phyloP scores from a whole-genome alignment of 164 flowering plant species.

The Vitis rotundifolia region DNA sequence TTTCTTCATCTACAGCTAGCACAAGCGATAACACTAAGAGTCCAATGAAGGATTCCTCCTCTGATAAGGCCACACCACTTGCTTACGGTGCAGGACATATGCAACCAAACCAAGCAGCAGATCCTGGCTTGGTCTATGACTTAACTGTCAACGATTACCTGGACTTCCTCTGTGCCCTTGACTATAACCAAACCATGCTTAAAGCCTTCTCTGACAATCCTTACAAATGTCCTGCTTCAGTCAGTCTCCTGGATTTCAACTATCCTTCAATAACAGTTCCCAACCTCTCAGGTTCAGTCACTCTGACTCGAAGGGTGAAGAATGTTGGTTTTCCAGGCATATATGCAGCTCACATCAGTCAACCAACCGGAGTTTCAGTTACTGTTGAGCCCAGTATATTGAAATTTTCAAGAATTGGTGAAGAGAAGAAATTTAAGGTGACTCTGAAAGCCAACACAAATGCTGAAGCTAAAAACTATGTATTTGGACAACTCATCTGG shows the following conservation, averaged over 20 bases:
- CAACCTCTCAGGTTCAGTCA: slow-evolving; percentile 23
- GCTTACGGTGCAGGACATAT: slow-evolving; percentile 61
- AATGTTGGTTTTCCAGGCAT: slow-evolving; percentile 52
- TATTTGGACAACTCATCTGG: slow-evolving; percentile 50
- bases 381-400: slow-evolving; percentile 41
- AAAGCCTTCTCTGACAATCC: slow-evolving; percentile 4
- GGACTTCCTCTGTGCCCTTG: slow-evolving; percentile 52
- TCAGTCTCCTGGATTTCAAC: slow-evolving; percentile 32
- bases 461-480: slow-evolving; percentile 17
- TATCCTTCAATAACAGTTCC: slow-evolving; percentile 63
- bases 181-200: slow-evolving; percentile 31
- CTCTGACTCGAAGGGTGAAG: slow-evolving; percentile 45
- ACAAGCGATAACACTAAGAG: slow-evolving; percentile 39
- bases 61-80: slow-evolving; percentile 47
- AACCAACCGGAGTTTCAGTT: slow-evolving; percentile 37
- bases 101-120: slow-evolving; percentile 53
- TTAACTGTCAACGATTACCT: slow-evolving; percentile 42
- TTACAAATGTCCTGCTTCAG: slow-evolving; percentile 25
- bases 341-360: slow-evolving; percentile 26
- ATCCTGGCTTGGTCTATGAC: slow-evolving; percentile 79
- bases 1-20: slow-evolving; percentile 36
- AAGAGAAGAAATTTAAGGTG: slow-evolving; percentile 46
- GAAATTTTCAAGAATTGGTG: slow-evolving; percentile 36
- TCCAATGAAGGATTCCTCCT: slow-evolving; percentile 29
- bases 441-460: slow-evolving; percentile 22